These are phyloP conservation scores for Termitomyces sp. DNA, from an alignment of 768 basidiomycete species.

Conservation along the genomic window DNA sequence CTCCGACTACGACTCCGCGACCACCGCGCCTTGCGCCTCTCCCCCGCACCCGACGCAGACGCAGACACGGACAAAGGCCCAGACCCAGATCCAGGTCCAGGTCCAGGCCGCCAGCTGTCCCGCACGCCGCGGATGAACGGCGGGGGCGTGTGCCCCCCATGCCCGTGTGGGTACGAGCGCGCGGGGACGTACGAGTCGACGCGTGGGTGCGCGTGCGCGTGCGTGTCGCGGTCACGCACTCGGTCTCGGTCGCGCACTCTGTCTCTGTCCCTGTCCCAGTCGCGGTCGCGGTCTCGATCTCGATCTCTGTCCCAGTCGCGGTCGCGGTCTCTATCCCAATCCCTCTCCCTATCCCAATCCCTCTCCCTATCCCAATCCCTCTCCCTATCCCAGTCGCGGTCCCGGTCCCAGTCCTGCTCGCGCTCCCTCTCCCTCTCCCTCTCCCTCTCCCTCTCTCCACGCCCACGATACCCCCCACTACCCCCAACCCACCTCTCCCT, in stretches of 20 bases:
- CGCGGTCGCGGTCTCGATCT: not conserved
- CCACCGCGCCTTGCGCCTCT: constrained; percentile 12
- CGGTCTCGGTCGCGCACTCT: not conserved
- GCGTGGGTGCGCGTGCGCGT: not conserved
- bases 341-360: constrained; percentile 5
- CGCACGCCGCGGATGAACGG: not conserved
- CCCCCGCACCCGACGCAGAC: too few relatives aligned
- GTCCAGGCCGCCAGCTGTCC: not conserved
- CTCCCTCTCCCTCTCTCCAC: constrained; percentile 4
- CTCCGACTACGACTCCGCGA: not conserved
- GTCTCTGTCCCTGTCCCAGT: not conserved
- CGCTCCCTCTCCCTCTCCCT: not conserved
- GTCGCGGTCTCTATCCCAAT: constrained; percentile 2
- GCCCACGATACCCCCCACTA: constrained; percentile 5
- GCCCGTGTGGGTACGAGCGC: not conserved
- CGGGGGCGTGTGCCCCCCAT: not conserved
- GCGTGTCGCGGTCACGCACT: not conserved
- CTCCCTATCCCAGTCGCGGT: constrained; percentile 3
- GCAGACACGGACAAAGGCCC: too few relatives aligned
- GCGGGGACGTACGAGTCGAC: not conserved
- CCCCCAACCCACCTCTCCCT: not conserved
- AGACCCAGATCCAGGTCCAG: too few relatives aligned
- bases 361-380: not conserved
- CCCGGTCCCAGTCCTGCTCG: not conserved
- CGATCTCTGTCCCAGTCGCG: not conserved